Percentiles rank a stretch among this genome's conserved stretches.
phyloP scores from a whole-genome alignment of 805 yeast species.

The Sugiyamaella qingdaonensis region DNA sequence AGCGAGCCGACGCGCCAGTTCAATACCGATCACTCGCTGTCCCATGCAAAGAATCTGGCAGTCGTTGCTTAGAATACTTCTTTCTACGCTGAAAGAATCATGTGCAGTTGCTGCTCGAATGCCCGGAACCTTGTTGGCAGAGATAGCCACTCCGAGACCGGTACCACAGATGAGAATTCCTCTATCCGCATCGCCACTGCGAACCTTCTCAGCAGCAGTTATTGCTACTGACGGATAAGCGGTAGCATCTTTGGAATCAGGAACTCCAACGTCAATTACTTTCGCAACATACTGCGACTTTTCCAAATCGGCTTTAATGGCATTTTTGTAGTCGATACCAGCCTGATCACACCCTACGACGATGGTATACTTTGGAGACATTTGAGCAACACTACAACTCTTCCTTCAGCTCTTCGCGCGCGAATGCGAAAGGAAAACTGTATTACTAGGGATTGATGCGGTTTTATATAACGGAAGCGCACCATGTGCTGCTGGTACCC shows the following conservation, averaged over 20 bases:
- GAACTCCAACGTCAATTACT: constrained; percentile 42
- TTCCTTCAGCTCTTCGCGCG: background rate
- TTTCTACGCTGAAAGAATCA: constrained; percentile 45
- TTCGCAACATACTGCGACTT: constrained; percentile 29
- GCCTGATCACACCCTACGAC: constrained; percentile 44
- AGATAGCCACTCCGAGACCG: constrained; percentile 47
- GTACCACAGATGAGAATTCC: constrained; percentile 47
- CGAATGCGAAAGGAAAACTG: background rate
- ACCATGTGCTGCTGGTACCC: background rate
- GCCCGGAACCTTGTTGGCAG: constrained; percentile 46
- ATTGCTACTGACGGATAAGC: constrained; percentile 45
- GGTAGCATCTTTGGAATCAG: constrained; percentile 30
- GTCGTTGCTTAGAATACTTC: constrained; percentile 42
- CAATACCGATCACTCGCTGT: constrained; percentile 43
- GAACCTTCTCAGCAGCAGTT: constrained; percentile 40
- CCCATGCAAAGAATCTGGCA: constrained; percentile 48
- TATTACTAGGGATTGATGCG: too few relatives aligned
- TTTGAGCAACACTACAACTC: background rate
- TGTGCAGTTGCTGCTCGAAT: constrained; percentile 48
- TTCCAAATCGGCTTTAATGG: constrained; percentile 36
- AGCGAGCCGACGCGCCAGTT: constrained; percentile 42
- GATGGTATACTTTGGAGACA: constrained; percentile 22
- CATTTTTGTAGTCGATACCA: constrained; percentile 42
- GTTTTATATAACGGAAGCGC: too few relatives aligned
- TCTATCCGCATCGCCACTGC: constrained; percentile 41